A percentile compares a stretch with the other conserved stretches of the same genome.
phyloP scores from a whole-genome alignment of 345 rosid genomes.

The Eucalyptus cloeziana region DNA sequence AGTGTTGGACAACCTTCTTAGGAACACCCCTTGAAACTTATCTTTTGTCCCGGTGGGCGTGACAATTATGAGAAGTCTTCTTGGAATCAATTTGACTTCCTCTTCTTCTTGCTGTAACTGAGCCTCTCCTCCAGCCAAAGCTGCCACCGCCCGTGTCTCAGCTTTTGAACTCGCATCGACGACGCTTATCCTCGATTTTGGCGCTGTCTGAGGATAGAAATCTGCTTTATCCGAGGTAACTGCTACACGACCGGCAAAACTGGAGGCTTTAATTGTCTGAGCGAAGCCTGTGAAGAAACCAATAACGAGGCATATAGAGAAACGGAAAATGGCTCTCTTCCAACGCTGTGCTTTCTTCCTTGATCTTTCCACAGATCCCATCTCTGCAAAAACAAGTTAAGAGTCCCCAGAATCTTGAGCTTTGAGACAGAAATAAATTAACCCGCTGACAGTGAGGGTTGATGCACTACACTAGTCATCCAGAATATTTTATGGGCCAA shows the following conservation, averaged over 20 bases:
- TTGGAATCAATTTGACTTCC: neutral
- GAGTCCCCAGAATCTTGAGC: neutral
- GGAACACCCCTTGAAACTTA: conserved; percentile 15
- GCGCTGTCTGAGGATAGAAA: neutral
- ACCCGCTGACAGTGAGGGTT: neutral
- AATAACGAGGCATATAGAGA: conserved; percentile 74
- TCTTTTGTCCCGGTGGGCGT: conserved; percentile 40
- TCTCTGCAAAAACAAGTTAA: neutral
- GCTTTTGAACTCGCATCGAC: neutral
- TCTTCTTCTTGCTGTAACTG: neutral
- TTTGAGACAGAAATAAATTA: neutral
- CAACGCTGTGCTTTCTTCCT: conserved; percentile 73
- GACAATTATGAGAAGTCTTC: conserved; percentile 47
- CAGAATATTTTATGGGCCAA: neutral
- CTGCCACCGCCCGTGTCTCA: neutral
- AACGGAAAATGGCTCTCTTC: conserved; percentile 78
- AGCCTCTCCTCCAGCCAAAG: neutral
- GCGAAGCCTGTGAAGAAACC: conserved; percentile 94
- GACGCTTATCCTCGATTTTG: neutral
- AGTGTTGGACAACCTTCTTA: conserved; percentile 62
- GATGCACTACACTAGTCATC: neutral
- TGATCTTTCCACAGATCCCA: conserved; percentile 47
- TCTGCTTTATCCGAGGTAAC: neutral
- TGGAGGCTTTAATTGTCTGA: conserved; percentile 45
- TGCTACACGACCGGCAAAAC: neutral